A percentile compares a stretch with the other conserved stretches of the same genome.
These are phyloP conservation scores for Pyrenophora tritici-repentis DNA, from an alignment of 2,329 filamentous ascomycete species.

Conservation along the genomic window DNA sequence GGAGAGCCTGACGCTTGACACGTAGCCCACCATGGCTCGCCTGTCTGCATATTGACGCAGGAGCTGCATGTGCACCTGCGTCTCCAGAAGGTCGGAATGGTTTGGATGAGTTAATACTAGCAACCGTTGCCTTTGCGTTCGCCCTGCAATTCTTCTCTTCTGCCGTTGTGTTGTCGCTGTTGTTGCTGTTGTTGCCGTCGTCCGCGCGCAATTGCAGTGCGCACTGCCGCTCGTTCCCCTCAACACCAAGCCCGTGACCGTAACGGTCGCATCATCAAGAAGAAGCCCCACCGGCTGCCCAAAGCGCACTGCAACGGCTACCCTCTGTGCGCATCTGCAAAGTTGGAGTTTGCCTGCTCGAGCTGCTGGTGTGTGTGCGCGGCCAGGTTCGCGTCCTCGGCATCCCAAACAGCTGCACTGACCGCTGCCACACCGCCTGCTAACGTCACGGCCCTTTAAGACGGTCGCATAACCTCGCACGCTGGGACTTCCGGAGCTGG, in stretches of 20 bases:
- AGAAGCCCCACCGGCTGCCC: constrained; percentile 12
- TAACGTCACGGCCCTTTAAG: constrained; percentile 40
- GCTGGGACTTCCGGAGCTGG: constrained; percentile 35
- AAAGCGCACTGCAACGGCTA: constrained; percentile 18
- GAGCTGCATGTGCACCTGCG: constrained; percentile 40
- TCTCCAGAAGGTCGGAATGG: constrained; percentile 40
- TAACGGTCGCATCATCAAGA: constrained; percentile 19
- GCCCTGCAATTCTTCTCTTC: constrained; percentile 33
- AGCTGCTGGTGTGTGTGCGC: constrained; percentile 13
- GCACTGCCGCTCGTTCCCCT: constrained; percentile 25
- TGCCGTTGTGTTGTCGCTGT: constrained; percentile 16
- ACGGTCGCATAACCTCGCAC: constrained; percentile 40
- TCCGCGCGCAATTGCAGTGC: constrained; percentile 29
- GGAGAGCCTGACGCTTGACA: constrained; percentile 42
- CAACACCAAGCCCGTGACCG: constrained; percentile 18
- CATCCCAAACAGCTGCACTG: constrained; percentile 43
- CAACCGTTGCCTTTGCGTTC: constrained; percentile 30
- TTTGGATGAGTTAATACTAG: constrained; percentile 42
- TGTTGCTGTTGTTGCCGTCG: constrained; percentile 8
- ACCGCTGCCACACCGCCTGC: constrained; percentile 48
- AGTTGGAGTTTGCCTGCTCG: constrained; percentile 14
- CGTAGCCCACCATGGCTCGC: constrained; percentile 45
- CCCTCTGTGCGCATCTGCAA: constrained; percentile 21
- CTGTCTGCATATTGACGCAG: constrained; percentile 49
- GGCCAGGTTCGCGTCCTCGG: constrained; percentile 35